Conservation (phyloP, 139 green algal species). For the Chlamydomonas eustigma region DNA sequence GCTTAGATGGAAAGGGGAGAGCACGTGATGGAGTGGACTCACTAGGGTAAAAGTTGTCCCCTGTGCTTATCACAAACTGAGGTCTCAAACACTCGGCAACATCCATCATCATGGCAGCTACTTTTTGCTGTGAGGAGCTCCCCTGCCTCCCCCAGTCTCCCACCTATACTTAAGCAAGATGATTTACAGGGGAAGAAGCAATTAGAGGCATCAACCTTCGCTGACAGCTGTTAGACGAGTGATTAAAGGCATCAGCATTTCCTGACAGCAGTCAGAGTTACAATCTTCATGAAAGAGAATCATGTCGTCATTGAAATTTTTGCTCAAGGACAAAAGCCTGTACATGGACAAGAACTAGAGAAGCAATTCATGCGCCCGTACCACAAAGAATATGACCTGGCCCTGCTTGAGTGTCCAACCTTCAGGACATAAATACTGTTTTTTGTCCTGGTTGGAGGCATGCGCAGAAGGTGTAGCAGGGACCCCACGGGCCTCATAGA, state of each 20-base stretch:
- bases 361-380: neutral
- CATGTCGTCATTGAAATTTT: neutral
- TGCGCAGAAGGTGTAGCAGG: too few species aligned
- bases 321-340: neutral
- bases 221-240: too few species aligned
- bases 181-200: neutral
- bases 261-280: neutral
- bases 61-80: slow-evolving; percentile 17
- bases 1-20: too few species aligned
- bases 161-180: neutral
- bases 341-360: neutral
- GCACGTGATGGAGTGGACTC: too few species aligned
- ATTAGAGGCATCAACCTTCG: too few species aligned
- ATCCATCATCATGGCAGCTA: neutral
- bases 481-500: too few species aligned
- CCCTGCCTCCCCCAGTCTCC: neutral
- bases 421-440: neutral
- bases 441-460: neutral
- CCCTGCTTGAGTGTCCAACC: neutral
- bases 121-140: neutral
- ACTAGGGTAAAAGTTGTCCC: slow-evolving; percentile 24
- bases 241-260: too few species aligned
- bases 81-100: neutral
- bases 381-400: neutral
- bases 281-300: neutral